phyloP scores from a whole-genome alignment of 2,329 filamentous ascomycete species.

The Beauveria pseudobassiana region DNA sequence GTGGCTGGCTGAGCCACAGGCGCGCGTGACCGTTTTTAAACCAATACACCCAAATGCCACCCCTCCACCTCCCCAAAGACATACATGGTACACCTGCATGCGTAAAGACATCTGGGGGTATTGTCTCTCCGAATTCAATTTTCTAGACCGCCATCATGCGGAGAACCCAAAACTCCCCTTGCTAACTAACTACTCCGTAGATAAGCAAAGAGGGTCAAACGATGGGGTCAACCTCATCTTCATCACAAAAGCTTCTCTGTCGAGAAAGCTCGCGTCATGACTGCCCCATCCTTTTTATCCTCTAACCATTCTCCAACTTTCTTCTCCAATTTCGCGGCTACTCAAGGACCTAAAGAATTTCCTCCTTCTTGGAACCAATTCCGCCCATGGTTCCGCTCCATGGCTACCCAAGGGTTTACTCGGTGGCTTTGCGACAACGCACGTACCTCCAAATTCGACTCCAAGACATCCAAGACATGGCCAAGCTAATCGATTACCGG shows the following conservation, averaged over 20 bases:
- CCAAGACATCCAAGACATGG: not conserved
- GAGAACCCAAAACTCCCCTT: not conserved
- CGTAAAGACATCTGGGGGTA: too few species aligned
- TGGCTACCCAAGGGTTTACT: slow-evolving; percentile 3
- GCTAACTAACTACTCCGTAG: not conserved
- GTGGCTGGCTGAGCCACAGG: not conserved
- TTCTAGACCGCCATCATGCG: too few species aligned
- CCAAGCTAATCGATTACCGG: not conserved
- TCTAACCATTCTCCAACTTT: not conserved
- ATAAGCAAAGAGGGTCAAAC: not conserved
- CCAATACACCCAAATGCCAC: not conserved
- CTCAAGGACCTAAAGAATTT: not conserved
- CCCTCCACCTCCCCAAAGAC: not conserved
- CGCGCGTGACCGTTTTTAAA: slow-evolving; percentile 8
- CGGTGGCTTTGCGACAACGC: not conserved
- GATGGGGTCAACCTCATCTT: not conserved
- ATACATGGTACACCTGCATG: too few species aligned
- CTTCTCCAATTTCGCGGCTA: slow-evolving; percentile 7
- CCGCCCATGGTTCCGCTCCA: not conserved
- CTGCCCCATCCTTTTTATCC: not conserved
- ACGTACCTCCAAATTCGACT: not conserved
- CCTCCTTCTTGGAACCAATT: not conserved
- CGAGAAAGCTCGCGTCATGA: not conserved
- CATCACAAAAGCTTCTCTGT: not conserved
- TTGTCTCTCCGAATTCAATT: not conserved